Evolutionary conservation across 177 flowering plant genomes (phyloP), one percentile per base, ranked within the genome.

Genomic region (Vitis hybrid): DNA sequence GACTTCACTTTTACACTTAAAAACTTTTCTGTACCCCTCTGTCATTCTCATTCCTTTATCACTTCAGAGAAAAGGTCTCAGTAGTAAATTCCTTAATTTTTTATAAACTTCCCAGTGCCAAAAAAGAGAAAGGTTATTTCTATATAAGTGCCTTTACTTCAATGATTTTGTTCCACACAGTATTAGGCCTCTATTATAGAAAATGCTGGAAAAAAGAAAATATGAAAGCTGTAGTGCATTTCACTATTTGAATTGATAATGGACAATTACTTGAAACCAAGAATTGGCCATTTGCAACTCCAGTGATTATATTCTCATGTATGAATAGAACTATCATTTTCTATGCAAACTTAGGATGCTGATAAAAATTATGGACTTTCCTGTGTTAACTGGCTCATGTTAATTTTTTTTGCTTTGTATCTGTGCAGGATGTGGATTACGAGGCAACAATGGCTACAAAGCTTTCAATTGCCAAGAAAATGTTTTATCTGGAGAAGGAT

Each of bases 381-480:
- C 45, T 39, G 45, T 39, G 45, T 39, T 52, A 13, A 4, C 6
- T n/a, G 9, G 3, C 19, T 12, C 5, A 10, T 12, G 14, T 65
- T 12, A 55, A 12, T 15, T 30, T 32, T 64, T 21, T 32, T 17
- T 2, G 15, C 30, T 55, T 62, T 65, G 15, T 8, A 34, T 68
- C 17, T 64, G 6, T 73, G 76, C 85, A 94, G 99, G 90, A 73
- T 77, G 96, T 94, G 66, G 99, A 94, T 80, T 94, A 94, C 70
- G 99, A 94, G 72, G 96, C 94, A 63, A 84, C 97, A 2, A 68
- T 94, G 97, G 86, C 87, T 59, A 75, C 85, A 17, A 94, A 94
- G 79, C 88, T 93, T 70, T 85, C 96, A 59, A 91, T 94, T 76
- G 89, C 99, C 65, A 87, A 84, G 88, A 93, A 87, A 77, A 68